phyloP scores from a whole-genome alignment of 768 basidiomycete species.

The Tulasnella sp. region DNA sequence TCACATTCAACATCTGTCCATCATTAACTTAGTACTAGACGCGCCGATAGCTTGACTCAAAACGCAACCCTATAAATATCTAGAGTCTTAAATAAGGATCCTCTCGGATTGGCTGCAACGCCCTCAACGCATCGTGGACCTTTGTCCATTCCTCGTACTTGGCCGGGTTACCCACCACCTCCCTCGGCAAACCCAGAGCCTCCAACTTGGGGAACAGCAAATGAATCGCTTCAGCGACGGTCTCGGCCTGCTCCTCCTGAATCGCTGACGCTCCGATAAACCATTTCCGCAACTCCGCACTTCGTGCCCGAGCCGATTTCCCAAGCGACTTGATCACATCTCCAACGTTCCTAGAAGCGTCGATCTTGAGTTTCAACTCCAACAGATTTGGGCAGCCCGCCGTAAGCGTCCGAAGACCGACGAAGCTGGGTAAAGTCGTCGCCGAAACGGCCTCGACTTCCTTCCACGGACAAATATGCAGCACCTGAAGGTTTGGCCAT shows the following conservation, averaged over 20 bases:
- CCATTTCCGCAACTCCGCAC: background rate
- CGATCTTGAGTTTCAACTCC: conserved; percentile 12
- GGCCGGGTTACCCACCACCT: background rate
- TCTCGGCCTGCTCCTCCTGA: conserved; percentile 3
- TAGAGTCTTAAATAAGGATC: background rate
- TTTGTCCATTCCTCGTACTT: background rate
- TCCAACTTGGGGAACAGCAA: conserved; percentile 2
- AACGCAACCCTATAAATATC: background rate
- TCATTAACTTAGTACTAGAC: too few relatives aligned
- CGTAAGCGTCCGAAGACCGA: background rate
- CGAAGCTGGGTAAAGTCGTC: background rate
- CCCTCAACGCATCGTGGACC: background rate
- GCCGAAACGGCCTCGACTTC: background rate
- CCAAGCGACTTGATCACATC: background rate
- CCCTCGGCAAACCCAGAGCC: background rate
- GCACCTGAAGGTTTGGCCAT: conserved; percentile 1
- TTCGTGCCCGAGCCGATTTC: background rate
- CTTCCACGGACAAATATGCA: conserved; percentile 15
- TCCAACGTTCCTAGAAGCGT: background rate
- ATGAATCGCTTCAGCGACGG: conserved; percentile 1
- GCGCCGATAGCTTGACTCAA: too few relatives aligned
- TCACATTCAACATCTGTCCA: too few relatives aligned
- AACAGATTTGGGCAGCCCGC: background rate
- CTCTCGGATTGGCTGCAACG: background rate
- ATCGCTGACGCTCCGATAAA: conserved; percentile 9